Conservation (phyloP, 257 asterid genomes). For the Anisodus acutangulus region DNA sequence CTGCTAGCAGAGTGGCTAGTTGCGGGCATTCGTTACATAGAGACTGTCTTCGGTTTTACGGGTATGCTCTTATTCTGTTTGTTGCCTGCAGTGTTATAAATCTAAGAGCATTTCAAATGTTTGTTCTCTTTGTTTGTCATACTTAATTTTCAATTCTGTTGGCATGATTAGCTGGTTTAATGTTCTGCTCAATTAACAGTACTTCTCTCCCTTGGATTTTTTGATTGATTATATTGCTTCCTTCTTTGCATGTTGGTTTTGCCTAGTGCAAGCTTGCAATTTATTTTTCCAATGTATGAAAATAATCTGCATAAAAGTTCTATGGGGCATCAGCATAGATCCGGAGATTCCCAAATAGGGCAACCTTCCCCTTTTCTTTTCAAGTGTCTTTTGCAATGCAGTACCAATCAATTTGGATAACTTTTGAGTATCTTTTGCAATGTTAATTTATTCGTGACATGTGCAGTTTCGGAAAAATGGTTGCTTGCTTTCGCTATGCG, state of each 20-base stretch:
- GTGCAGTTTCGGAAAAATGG: conserved; percentile 91
- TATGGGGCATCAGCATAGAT: conserved; percentile 69
- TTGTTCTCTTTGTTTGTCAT: not conserved
- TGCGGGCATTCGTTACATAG: conserved; percentile 97
- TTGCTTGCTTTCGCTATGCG: conserved; percentile 98
- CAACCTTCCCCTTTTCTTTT: conserved; percentile 52
- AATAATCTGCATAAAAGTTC: not conserved
- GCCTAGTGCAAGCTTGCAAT: not conserved
- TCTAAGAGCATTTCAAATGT: conserved; percentile 23
- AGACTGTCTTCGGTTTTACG: conserved; percentile 97
- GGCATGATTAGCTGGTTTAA: conserved; percentile 14
- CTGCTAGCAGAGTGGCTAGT: conserved; percentile 99
- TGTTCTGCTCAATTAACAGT: conserved; percentile 23
- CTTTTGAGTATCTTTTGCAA: conserved; percentile 50
- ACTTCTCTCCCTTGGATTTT: conserved; percentile 12
- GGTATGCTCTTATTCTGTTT: conserved; percentile 54
- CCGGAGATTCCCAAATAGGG: conserved; percentile 40
- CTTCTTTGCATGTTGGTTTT: conserved; percentile 8
- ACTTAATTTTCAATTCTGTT: not conserved
- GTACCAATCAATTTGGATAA: not conserved
- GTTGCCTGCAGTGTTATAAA: conserved; percentile 17
- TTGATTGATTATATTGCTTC: conserved; percentile 15
- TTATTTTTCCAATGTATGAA: not conserved
- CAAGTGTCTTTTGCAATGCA: not conserved
- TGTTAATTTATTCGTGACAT: conserved; percentile 9